Conservation (phyloP, 106 monocot genomes). For the Apostasia ramifera region DNA sequence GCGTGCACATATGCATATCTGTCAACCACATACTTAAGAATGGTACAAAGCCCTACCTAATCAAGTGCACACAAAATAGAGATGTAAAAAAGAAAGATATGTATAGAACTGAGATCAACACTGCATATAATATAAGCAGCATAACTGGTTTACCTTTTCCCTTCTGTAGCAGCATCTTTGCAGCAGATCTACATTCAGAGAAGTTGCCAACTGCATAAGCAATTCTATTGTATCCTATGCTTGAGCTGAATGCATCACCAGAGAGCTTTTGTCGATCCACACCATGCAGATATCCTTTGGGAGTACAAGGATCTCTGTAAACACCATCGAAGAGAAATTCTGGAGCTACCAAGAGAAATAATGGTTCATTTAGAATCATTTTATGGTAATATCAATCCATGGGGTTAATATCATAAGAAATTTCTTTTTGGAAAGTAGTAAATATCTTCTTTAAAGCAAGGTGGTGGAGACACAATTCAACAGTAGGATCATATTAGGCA, state of each 20-base stretch:
- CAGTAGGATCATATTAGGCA: too few relatives aligned
- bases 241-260: slow-evolving; percentile 14
- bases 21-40: too few relatives aligned
- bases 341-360: slow-evolving; percentile 25
- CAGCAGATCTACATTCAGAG: slow-evolving; percentile 75
- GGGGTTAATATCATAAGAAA: background rate
- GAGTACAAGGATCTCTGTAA: slow-evolving; percentile 77
- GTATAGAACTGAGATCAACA: too few relatives aligned
- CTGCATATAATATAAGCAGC: background rate
- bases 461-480: too few relatives aligned
- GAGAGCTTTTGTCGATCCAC: slow-evolving; percentile 18
- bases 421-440: too few relatives aligned
- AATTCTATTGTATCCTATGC: slow-evolving; percentile 5
- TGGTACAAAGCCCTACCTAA: too few relatives aligned
- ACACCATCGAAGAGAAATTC: slow-evolving; percentile 17
- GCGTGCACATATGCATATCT: too few relatives aligned
- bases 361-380: background rate
- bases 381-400: background rate
- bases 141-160: slow-evolving; percentile 58
- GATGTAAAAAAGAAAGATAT: too few relatives aligned
- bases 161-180: slow-evolving; percentile 52
- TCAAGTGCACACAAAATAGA: too few relatives aligned
- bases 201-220: slow-evolving; percentile 62
- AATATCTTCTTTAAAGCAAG: too few relatives aligned
- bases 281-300: slow-evolving; percentile 49